Evolutionary conservation across 768 basidiomycete genomes (phyloP).

Genomic region (Xerocomellus amylosporus): DNA sequence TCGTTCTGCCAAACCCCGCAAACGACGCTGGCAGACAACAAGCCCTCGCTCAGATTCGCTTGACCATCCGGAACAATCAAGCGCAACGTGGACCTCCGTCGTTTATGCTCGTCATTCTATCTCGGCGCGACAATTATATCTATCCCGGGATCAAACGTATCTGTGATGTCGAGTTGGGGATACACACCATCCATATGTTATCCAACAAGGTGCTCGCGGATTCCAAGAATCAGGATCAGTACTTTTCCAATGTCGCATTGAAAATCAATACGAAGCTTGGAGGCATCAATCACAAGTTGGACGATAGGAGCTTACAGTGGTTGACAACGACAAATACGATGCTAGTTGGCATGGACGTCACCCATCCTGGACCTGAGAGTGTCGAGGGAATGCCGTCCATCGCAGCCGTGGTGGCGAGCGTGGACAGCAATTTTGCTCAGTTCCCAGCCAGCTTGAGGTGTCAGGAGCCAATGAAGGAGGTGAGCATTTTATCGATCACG

Average conservation of each 20-base stretch:
- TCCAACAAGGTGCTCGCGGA: constrained; percentile 57
- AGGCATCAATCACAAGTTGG: constrained; percentile 77
- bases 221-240: constrained; percentile 65
- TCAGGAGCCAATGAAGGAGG: constrained; percentile 44
- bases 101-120: constrained; percentile 70
- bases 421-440: constrained; percentile 67
- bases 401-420: constrained; percentile 77
- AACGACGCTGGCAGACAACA: constrained; percentile 36
- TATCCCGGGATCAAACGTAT: constrained; percentile 81
- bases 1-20: not conserved
- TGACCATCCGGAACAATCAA: constrained; percentile 36
- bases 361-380: constrained; percentile 71
- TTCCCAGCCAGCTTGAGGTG: constrained; percentile 73
- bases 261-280: constrained; percentile 85
- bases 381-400: constrained; percentile 74
- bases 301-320: constrained; percentile 57
- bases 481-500: not conserved
- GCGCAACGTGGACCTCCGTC: constrained; percentile 41
- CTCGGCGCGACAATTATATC: constrained; percentile 65
- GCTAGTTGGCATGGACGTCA: constrained; percentile 84
- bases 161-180: constrained; percentile 68
- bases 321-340: constrained; percentile 67
- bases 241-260: constrained; percentile 77
- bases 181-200: constrained; percentile 75
- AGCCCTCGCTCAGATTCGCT: constrained; percentile 43